Percentiles rank a stretch among this genome's conserved stretches.
Conservation (phyloP, 192 early-diverging fungal genomes). For the Coemansia javaensis region DNA sequence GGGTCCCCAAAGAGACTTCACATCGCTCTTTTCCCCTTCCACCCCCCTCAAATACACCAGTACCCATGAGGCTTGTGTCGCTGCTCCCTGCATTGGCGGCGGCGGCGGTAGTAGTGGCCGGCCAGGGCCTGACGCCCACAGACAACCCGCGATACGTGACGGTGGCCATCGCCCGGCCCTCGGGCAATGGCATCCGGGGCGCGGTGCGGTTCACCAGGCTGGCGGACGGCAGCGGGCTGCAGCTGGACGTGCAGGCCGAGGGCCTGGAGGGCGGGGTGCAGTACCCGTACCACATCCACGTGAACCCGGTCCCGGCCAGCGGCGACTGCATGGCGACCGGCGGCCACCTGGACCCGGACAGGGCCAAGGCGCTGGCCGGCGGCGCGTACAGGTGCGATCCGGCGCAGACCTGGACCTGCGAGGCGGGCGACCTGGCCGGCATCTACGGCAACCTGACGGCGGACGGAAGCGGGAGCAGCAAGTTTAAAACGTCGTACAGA, state of each 20-base stretch:
- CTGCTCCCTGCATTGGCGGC: too few species aligned
- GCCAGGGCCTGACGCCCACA: too few species aligned
- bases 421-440: slow-evolving; percentile 59
- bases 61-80: too few species aligned
- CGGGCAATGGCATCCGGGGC: slow-evolving; percentile 6
- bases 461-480: slow-evolving; percentile 21
- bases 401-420: slow-evolving; percentile 39
- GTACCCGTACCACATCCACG: slow-evolving; percentile 51
- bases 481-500: slow-evolving; percentile 12
- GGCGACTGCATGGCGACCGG: slow-evolving; percentile 50
- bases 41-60: too few species aligned
- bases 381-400: slow-evolving; percentile 32
- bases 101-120: too few species aligned
- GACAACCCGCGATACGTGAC: background rate
- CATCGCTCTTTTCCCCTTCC: too few species aligned
- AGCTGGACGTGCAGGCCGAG: background rate
- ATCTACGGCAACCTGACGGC: slow-evolving; percentile 49
- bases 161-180: slow-evolving; percentile 10
- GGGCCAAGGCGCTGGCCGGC: slow-evolving; percentile 10
- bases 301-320: slow-evolving; percentile 22
- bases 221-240: slow-evolving; percentile 26
- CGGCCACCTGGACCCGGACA: slow-evolving; percentile 43
- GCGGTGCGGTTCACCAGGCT: slow-evolving; percentile 17
- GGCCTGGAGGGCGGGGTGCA: background rate
- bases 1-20: too few species aligned